phyloP scores from a whole-genome alignment of 306 rosid genomes.

The Cucumis melo region DNA sequence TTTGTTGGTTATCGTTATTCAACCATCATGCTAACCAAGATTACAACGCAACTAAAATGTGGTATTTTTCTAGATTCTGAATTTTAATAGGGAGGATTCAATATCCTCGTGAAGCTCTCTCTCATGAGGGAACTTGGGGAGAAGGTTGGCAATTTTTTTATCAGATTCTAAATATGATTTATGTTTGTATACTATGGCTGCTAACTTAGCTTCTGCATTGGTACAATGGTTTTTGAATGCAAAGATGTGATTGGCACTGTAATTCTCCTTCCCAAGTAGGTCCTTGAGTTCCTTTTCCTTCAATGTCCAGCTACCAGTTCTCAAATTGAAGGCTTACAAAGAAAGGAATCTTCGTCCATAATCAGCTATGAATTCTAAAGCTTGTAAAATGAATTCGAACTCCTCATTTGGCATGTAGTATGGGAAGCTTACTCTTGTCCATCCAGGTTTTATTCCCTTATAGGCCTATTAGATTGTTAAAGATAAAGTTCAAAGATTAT shows the following conservation, averaged over 20 bases:
- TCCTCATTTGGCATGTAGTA: conserved; percentile 63
- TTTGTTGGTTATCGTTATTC: background rate
- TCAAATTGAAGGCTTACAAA: conserved; percentile 38
- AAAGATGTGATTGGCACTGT: background rate
- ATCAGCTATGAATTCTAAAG: conserved; percentile 61
- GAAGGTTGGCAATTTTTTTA: conserved; percentile 26
- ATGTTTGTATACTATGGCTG: conserved; percentile 8
- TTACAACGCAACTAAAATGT: background rate
- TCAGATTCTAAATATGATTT: conserved; percentile 30
- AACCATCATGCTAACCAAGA: background rate
- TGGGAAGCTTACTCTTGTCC: conserved; percentile 83
- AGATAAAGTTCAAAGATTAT: background rate
- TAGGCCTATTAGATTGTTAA: conserved; percentile 31
- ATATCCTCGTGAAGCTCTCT: conserved; percentile 26
- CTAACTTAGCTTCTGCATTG: conserved; percentile 14
- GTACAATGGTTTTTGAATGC: background rate
- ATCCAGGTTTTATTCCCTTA: conserved; percentile 70
- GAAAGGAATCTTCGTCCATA: conserved; percentile 72
- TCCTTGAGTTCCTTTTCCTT: conserved; percentile 30
- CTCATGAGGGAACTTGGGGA: conserved; percentile 47
- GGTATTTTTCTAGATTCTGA: conserved; percentile 27
- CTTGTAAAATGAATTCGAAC: conserved; percentile 53
- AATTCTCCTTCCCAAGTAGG: conserved; percentile 12
- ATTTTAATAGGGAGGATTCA: conserved; percentile 22
- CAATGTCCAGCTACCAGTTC: conserved; percentile 48